Evolutionary conservation across 148 eudicot species (phyloP), one percentile per base, ranked within the genome.

Genomic region (Amaranthus cruentus): DNA sequence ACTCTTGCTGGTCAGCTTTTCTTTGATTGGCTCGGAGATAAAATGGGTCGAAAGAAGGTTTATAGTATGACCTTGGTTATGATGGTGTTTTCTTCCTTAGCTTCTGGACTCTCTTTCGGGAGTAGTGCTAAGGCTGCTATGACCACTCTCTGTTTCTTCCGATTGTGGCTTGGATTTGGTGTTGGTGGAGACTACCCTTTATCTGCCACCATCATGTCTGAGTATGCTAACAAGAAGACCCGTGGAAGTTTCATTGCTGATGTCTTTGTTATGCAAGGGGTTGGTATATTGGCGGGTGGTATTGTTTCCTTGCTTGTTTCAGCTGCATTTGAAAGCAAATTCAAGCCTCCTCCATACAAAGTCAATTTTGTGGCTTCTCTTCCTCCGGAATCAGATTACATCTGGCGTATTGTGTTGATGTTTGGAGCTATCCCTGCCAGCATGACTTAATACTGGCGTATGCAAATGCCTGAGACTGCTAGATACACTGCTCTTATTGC

Each of bases 201-300:
- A 4, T 89, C 91, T 0, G 90, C 96, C 47, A 90, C 96, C 5
- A 88, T 90, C 68, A 90, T 90, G 96, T 82, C 96, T 2, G 96
- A 90, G 73, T 90, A 90, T 42, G 89, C 95, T 4, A 90, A 89
- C 66, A 89, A 89, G 70, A 89, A 81, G 81, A 89, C 90, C 0
- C 83, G 93, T 55, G 91, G 91, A 3, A 82, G 86, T 0, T 90
- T 90, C 38, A 90, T 90, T 0, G 91, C 95, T 0, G 91, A 91
- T 0, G 96, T 90, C 4, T 90, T 88, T 54, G 91, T 91, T 6
- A 90, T 90, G 96, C 95, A 90, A 66, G 90, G 96, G 6, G 72
- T 86, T 21, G 96, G 96, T 1, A 88, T 84, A 42, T 62, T 90
- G 15, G 72, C 83, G 0, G 77, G 91, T 54, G 96, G 91, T 6